phyloP scores from a whole-genome alignment of 768 basidiomycete genomes.

The Leucosporidium yakuticum region DNA sequence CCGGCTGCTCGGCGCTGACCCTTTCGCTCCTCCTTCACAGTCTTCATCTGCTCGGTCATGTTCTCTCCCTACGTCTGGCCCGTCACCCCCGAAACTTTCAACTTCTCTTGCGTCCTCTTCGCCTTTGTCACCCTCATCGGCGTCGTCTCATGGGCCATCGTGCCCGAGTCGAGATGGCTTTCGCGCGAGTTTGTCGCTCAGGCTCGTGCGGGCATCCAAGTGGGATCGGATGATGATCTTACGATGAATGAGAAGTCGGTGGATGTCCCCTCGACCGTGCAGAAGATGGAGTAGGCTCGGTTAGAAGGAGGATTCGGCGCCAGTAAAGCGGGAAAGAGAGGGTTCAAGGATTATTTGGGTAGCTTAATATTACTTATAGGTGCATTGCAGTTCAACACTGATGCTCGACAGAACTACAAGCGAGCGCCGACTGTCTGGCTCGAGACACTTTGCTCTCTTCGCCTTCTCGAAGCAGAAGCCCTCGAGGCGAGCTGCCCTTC shows the following conservation, averaged over 20 bases:
- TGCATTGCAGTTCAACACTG: too few species aligned
- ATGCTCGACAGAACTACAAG: too few species aligned
- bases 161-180: slow-evolving; percentile 74
- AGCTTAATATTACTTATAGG: too few species aligned
- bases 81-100: slow-evolving; percentile 66
- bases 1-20: neutral
- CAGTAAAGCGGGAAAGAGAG: too few species aligned
- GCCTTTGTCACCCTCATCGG: slow-evolving; percentile 74
- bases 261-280: neutral
- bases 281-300: neutral
- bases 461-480: too few species aligned
- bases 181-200: slow-evolving; percentile 50
- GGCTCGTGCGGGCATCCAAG: slow-evolving; percentile 15
- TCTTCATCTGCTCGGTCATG: slow-evolving; percentile 21
- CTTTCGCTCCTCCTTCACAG: neutral
- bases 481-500: too few species aligned
- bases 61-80: slow-evolving; percentile 81
- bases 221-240: neutral
- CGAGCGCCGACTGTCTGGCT: too few species aligned
- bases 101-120: slow-evolving; percentile 68
- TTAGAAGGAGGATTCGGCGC: too few species aligned
- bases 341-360: too few species aligned
- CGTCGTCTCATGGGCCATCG: slow-evolving; percentile 67
- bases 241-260: neutral
- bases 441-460: too few species aligned